Evolutionary conservation across 1,284 basidiomycete species (phyloP).

Genomic region (Ustilago crameri): DNA sequence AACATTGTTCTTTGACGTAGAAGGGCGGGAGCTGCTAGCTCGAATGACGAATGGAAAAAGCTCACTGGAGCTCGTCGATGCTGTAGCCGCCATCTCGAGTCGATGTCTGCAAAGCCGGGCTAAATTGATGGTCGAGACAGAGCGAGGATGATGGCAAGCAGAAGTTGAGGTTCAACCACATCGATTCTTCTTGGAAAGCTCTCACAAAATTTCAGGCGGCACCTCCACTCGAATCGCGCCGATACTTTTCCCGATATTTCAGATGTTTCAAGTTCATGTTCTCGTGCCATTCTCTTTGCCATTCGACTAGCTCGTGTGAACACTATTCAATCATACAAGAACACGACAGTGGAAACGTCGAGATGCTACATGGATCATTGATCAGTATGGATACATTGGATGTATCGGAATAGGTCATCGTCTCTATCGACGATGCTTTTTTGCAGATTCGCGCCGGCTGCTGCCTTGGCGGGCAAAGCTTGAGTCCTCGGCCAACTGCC

Average conservation of each 20-base stretch:
- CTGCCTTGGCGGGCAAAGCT: conserved; percentile 6
- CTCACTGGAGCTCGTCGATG: conserved; percentile 3
- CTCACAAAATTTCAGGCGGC: background rate
- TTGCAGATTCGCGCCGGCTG: background rate
- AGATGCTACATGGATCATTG: no score
- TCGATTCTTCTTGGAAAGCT: background rate
- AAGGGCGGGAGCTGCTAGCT: conserved; percentile 26
- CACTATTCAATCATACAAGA: no score
- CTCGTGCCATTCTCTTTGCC: no score
- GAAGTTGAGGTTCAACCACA: background rate
- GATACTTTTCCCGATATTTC: no score
- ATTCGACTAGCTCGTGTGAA: no score
- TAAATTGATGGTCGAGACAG: background rate
- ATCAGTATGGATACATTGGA: background rate
- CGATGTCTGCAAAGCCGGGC: background rate
- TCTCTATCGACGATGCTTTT: background rate
- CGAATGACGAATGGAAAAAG: conserved; percentile 33
- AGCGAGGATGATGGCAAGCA: conserved; percentile 2
- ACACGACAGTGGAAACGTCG: no score
- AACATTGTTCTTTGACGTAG: conserved; percentile 5
- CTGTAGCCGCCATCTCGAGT: background rate
- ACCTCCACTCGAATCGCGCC: background rate
- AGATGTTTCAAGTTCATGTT: no score
- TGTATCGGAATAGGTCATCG: no score
- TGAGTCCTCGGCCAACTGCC: background rate